phyloP scores from a whole-genome alignment of 805 yeast species.

The Hanseniaspora mollemarum region DNA sequence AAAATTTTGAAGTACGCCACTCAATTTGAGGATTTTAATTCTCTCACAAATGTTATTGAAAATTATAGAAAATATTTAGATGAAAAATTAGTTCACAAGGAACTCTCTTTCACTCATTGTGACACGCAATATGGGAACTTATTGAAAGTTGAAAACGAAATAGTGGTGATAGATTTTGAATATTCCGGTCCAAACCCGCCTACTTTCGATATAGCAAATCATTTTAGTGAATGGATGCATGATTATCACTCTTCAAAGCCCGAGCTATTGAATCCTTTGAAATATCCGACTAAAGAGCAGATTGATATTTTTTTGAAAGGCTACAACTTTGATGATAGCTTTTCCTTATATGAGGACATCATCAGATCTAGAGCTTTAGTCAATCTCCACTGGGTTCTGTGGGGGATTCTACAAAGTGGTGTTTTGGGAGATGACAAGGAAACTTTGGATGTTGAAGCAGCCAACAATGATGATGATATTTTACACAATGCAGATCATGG shows the following conservation, averaged over 20 bases:
- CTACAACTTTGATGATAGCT: conserved; percentile 58
- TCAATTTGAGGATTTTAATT: conserved; percentile 36
- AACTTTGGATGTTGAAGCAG: conserved; percentile 29
- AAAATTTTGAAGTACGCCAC: conserved; percentile 31
- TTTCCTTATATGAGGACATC: conserved; percentile 27
- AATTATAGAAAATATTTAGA: conserved; percentile 56
- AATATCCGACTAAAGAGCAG: conserved; percentile 59
- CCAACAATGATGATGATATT: conserved; percentile 24
- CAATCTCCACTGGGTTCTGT: conserved; percentile 70
- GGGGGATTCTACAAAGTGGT: conserved; percentile 84
- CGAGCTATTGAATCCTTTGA: conserved; percentile 34
- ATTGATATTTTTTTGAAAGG: conserved; percentile 52
- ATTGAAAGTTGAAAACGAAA: conserved; percentile 56
- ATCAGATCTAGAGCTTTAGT: conserved; percentile 72
- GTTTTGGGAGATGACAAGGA: conserved; percentile 20
- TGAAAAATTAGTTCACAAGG: conserved; percentile 32
- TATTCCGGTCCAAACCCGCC: conserved; percentile 85
- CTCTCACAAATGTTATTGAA: conserved; percentile 39
- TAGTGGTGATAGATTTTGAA: conserved; percentile 93
- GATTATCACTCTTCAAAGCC: conserved; percentile 58
- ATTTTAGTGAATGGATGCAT: conserved; percentile 94
- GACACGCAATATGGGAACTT: conserved; percentile 95
- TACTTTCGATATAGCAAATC: conserved; percentile 84
- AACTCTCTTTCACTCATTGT: conserved; percentile 79
- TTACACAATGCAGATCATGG: conserved; percentile 16